These are phyloP conservation scores for Trypanosoma brucei DNA, from an alignment of 208 protist species.

Conservation along the genomic window DNA sequence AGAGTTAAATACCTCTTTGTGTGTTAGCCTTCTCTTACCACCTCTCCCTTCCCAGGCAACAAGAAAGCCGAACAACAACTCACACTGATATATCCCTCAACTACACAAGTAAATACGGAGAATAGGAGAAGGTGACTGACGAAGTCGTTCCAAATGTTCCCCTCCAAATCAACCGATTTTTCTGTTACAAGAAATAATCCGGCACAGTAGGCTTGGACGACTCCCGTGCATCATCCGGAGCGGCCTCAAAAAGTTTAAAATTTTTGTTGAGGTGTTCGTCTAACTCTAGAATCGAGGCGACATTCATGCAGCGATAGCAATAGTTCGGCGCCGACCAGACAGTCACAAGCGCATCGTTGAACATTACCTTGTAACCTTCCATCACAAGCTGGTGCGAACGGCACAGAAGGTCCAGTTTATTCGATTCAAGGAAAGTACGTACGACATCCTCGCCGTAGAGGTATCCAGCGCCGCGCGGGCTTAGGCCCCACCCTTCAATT, in stretches of 20 bases:
- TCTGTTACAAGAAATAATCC: conserved; percentile 70
- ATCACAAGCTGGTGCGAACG: conserved; percentile 96
- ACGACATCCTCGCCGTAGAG: conserved; percentile 99
- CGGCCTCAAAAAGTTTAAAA: conserved; percentile 99
- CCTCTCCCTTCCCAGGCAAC: background rate
- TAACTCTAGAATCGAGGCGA: conserved; percentile 97
- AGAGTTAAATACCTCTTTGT: no score
- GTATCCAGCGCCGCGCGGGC: conserved; percentile 98
- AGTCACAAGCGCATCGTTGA: conserved; percentile 92
- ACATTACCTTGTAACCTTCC: conserved; percentile 95
- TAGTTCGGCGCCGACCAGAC: conserved; percentile 97
- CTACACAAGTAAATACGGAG: no score
- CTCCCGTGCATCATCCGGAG: conserved; percentile 92
- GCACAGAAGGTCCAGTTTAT: conserved; percentile 93
- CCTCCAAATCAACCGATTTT: no score
- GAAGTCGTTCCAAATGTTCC: no score
- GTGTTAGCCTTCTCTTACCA: no score
- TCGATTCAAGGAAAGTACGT: conserved; percentile 90
- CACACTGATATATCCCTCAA: no score
- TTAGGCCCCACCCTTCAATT: conserved; percentile 96
- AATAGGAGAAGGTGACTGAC: no score
- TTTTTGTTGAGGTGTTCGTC: conserved; percentile 97
- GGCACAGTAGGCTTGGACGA: conserved; percentile 60
- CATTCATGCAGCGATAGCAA: conserved; percentile 97
- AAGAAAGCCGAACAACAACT: background rate